These are phyloP conservation scores for Phytophthora fragariae DNA, from an alignment of 352 stramenopile genomes.

Conservation along the genomic window DNA sequence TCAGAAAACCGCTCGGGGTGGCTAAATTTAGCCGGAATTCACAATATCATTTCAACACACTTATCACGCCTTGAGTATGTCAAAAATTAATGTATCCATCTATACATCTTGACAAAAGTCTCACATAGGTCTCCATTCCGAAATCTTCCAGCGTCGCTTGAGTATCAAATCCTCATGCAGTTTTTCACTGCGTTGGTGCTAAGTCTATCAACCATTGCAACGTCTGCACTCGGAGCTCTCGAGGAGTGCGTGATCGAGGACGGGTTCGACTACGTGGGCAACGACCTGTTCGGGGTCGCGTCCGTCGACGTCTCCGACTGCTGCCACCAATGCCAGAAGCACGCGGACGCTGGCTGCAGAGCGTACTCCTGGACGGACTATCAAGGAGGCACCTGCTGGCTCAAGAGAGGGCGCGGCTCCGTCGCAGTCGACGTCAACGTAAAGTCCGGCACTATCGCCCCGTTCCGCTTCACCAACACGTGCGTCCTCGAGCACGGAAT, in stretches of 20 bases:
- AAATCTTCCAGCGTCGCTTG: neutral
- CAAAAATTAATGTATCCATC: neutral
- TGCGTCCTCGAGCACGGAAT: constrained; percentile 37
- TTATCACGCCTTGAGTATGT: neutral
- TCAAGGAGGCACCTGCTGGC: constrained; percentile 60
- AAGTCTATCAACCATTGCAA: neutral
- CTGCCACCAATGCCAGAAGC: constrained; percentile 34
- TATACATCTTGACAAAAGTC: neutral
- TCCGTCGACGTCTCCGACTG: constrained; percentile 23
- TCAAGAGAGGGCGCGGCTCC: constrained; percentile 55
- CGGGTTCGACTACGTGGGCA: constrained; percentile 48
- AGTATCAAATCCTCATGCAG: constrained; percentile 2
- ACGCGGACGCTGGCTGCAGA: constrained; percentile 34
- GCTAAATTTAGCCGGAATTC: too few relatives aligned
- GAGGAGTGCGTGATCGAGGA: constrained; percentile 34
- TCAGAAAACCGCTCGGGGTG: too few relatives aligned
- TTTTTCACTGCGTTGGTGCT: constrained; percentile 1
- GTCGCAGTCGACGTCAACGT: constrained; percentile 29
- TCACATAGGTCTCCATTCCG: neutral
- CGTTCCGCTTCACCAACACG: constrained; percentile 26
- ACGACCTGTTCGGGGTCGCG: constrained; percentile 36
- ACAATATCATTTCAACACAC: neutral
- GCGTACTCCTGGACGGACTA: constrained; percentile 59
- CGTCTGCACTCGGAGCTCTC: neutral
- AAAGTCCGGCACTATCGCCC: constrained; percentile 32